Conservation (phyloP, 176 grass and related monocot genomes). For the Raddia guianensis region DNA sequence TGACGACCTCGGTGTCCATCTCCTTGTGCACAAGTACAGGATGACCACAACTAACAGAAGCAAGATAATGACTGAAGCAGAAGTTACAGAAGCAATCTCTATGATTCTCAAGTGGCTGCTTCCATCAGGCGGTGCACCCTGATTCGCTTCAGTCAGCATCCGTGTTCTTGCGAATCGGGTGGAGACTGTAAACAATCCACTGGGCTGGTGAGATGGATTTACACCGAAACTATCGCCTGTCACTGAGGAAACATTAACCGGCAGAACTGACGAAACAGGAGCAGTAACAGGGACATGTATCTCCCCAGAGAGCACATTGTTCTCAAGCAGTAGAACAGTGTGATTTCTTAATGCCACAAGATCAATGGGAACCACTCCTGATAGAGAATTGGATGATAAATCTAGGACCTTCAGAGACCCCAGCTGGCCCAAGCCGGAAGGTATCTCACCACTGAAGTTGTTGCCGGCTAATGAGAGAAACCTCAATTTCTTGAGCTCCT, state of each 20-base stretch:
- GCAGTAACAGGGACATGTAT: conserved; percentile 26
- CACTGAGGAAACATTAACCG: conserved; percentile 50
- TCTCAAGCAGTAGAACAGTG: conserved; percentile 56
- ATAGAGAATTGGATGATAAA: conserved; percentile 74
- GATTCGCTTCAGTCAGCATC: conserved; percentile 1
- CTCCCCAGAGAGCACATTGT: conserved; percentile 52
- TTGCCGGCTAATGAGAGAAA: conserved; percentile 74
- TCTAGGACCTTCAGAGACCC: conserved; percentile 58
- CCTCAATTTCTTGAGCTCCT: conserved; percentile 52
- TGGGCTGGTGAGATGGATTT: conserved; percentile 46
- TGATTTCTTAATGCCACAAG: conserved; percentile 49
- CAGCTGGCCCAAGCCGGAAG: conserved; percentile 51
- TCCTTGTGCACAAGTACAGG: conserved; percentile 64
- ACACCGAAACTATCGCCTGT: conserved; percentile 48
- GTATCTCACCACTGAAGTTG: conserved; percentile 64
- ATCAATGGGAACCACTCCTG: conserved; percentile 61
- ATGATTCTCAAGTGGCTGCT: conserved; percentile 45
- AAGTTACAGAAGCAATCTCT: conserved; percentile 65
- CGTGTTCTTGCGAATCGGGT: conserved; percentile 15
- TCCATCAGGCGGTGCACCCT: conserved; percentile 26
- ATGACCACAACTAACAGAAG: conserved; percentile 48
- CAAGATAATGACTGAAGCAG: conserved; percentile 52
- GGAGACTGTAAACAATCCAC: conserved; percentile 43
- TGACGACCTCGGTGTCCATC: conserved; percentile 41
- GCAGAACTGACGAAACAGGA: conserved; percentile 35